A percentile compares a stretch with the other conserved stretches of the same genome.
Evolutionary conservation across 2,329 filamentous ascomycete species (phyloP).

Genomic region (Penicillium fuscoglaucum): DNA sequence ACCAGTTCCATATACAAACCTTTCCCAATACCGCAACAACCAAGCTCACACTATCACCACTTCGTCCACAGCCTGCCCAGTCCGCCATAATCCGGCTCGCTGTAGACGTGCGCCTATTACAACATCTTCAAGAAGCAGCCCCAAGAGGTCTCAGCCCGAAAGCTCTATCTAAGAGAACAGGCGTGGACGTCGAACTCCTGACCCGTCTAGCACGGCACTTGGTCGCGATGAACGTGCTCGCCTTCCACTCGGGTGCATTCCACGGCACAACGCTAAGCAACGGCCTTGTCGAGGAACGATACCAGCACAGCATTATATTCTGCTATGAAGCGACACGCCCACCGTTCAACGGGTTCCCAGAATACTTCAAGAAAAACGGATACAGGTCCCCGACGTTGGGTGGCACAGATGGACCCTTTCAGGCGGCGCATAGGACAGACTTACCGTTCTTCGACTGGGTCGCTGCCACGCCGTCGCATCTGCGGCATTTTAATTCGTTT

Average conservation of each 20-base stretch:
- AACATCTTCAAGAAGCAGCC: not conserved
- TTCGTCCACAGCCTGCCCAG: not conserved
- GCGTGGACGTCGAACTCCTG: not conserved
- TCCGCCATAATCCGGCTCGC: not conserved
- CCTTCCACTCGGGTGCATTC: not conserved
- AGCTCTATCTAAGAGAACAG: not conserved
- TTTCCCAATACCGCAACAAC: not conserved
- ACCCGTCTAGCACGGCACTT: not conserved
- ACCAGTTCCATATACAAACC: too few species aligned
- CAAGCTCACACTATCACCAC: not conserved
- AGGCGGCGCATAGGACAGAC: not conserved
- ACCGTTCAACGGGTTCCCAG: not conserved
- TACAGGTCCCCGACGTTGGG: not conserved
- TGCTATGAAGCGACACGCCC: not conserved
- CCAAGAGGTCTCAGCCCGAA: not conserved
- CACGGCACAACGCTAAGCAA: not conserved
- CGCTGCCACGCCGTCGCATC: not conserved
- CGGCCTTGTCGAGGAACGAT: not conserved
- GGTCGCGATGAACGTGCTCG: not conserved
- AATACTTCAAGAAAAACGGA: not conserved
- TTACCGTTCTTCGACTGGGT: not conserved
- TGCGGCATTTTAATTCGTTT: not conserved
- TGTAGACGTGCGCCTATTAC: not conserved
- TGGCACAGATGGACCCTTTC: not conserved
- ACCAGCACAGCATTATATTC: not conserved